Percentiles rank a stretch among this genome's conserved stretches.
Evolutionary conservation across 345 rosid genomes (phyloP).

Genomic region (Carallia pectinifolia): DNA sequence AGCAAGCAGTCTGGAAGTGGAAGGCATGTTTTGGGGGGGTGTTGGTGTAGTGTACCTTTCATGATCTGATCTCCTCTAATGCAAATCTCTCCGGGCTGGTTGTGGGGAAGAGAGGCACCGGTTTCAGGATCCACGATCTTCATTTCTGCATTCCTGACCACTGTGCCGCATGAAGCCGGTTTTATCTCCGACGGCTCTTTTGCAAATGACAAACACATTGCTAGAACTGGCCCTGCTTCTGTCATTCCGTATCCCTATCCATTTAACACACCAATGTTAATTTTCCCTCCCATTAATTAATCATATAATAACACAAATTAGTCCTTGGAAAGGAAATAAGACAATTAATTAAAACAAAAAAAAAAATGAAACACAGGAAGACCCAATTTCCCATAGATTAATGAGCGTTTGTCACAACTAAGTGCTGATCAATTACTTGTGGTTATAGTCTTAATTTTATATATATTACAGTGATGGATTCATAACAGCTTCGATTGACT

Average conservation of each 20-base stretch:
- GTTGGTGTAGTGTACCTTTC: conserved; percentile 49
- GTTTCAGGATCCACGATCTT: conserved; percentile 79
- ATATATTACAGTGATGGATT: too few species aligned
- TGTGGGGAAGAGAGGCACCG: conserved; percentile 53
- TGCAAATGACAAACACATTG: conserved; percentile 80
- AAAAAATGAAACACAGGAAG: too few species aligned
- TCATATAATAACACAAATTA: background rate
- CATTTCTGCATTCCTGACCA: conserved; percentile 86
- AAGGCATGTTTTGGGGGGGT: too few species aligned
- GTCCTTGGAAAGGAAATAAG: too few species aligned
- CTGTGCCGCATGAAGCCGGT: conserved; percentile 83
- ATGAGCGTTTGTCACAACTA: too few species aligned
- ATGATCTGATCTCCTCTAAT: conserved; percentile 81
- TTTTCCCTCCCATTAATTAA: background rate
- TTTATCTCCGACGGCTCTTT: conserved; percentile 67
- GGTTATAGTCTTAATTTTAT: too few species aligned
- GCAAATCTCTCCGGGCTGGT: conserved; percentile 79
- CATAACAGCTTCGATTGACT: too few species aligned
- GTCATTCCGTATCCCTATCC: conserved; percentile 96
- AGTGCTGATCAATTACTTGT: too few species aligned
- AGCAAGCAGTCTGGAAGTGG: too few species aligned
- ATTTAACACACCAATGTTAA: background rate
- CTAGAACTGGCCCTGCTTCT: conserved; percentile 82
- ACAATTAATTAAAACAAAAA: too few species aligned
- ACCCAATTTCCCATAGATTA: too few species aligned